Base-by-base conservation (phyloP, 352 stramenopile genomes). In the Phytophthora meadii region DNA sequence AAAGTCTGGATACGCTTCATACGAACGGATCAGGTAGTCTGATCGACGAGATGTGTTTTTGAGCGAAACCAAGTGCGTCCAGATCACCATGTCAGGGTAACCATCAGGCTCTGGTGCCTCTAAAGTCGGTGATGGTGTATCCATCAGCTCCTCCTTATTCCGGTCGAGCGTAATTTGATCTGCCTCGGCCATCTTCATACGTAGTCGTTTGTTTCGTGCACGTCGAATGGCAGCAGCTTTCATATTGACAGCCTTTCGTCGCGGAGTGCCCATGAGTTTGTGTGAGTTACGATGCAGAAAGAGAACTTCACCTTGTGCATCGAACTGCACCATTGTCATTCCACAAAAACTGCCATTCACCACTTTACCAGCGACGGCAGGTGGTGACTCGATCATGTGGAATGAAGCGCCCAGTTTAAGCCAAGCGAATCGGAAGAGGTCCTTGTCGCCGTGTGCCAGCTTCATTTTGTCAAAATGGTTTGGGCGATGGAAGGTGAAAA, bases 31-130 rank as follows among this genome's bases (percentile, higher is more conserved):
- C 34, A 46, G 63, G 58, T 87, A 90, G 59, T 86, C 62, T 12
- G 41, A 62, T 12, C 71, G 65, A 22, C 56, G 57, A 0, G 72
- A 77, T 5, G 60, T 76, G 17, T 70, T 74, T 60, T 74, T 76
- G 65, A 92, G 77, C 44, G 81, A 76, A 49, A 84, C 32, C 56
- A 93, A 63, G 49, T 91, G 82, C 19, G 82, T 88, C 76, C 84
- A 88, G 47, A 91, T 82, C 22, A 64, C 55, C 17, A 79, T 81
- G 46, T 87, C 78, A 25, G 71, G 66, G 54, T 70, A 69, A 50
- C 72, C 50, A 51, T 76, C 72, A 3, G 51, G 6, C 19, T 68
- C 55, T 17, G 41, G 60, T 4, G 34, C 30, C 27, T 69, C 65
- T 14, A 73, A 42, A 2, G 65, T 72, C 34, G 65, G 65, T 10